Conservation (phyloP, 306 rosid genomes). For the Casuarina glauca region DNA sequence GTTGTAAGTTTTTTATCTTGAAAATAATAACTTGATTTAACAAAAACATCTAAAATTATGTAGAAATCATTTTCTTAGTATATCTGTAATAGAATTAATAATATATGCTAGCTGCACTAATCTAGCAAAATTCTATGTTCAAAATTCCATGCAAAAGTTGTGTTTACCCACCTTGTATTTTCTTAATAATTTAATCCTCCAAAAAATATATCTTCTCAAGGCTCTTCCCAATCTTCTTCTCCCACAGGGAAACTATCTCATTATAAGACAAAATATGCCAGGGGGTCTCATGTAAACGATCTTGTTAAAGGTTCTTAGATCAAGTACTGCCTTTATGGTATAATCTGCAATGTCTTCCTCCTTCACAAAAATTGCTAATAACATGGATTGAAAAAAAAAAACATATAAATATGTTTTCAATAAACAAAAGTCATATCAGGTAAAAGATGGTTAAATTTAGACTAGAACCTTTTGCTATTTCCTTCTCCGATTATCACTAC, state of each 20-base stretch:
- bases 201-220: slow-evolving; percentile 34
- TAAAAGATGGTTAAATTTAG: not conserved
- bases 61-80: no score
- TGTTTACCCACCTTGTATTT: slow-evolving; percentile 34
- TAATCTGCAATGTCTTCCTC: slow-evolving; percentile 39
- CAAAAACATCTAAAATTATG: no score
- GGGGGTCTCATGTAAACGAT: slow-evolving; percentile 40
- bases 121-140: no score
- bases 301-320: slow-evolving; percentile 47
- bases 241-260: slow-evolving; percentile 44
- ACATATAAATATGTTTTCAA: not conserved
- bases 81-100: no score
- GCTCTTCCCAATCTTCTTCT: slow-evolving; percentile 42
- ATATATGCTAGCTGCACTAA: no score
- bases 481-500: slow-evolving; percentile 48
- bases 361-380: slow-evolving; percentile 34
- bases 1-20: no score
- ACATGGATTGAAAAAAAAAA: not conserved
- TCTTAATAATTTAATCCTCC: slow-evolving; percentile 43
- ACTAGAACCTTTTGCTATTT: slow-evolving; percentile 34
- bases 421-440: no score
- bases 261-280: slow-evolving; percentile 32
- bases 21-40: no score
- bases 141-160: no score
- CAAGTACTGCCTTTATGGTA: slow-evolving; percentile 36